phyloP scores from a whole-genome alignment of 768 basidiomycete species.

The Boletus sp. region DNA sequence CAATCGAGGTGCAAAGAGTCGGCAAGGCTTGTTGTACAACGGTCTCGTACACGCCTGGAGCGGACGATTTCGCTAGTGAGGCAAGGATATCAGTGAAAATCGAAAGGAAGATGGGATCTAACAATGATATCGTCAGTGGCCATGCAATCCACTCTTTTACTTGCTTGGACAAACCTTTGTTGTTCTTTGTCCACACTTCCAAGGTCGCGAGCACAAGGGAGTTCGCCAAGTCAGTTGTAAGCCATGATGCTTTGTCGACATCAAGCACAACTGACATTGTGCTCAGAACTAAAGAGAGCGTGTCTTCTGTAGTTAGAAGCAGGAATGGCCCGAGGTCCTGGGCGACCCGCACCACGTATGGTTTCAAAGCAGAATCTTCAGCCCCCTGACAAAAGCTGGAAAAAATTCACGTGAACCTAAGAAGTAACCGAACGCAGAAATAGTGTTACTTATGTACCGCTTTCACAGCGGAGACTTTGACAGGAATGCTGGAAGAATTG shows the following conservation, averaged over 20 bases:
- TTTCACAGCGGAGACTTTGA: conserved; percentile 93
- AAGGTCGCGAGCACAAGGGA: conserved; percentile 67
- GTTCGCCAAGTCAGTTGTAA: conserved; percentile 62
- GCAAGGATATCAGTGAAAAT: conserved; percentile 80
- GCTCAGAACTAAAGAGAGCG: conserved; percentile 84
- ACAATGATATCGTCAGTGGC: conserved; percentile 12
- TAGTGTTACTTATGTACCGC: conserved; percentile 82
- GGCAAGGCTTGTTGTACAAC: conserved; percentile 77
- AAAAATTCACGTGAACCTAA: conserved; percentile 8
- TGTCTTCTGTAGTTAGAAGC: conserved; percentile 78
- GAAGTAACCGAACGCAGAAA: background rate
- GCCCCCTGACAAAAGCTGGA: conserved; percentile 68
- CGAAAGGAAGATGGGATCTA: conserved; percentile 88
- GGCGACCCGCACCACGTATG: conserved; percentile 72
- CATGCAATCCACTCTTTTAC: background rate
- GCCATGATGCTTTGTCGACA: conserved; percentile 71
- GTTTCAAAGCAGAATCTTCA: conserved; percentile 52
- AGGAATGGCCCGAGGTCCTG: conserved; percentile 84
- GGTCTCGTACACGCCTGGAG: conserved; percentile 62
- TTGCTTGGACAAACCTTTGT: conserved; percentile 56
- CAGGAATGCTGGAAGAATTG: conserved; percentile 67
- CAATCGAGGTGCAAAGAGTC: conserved; percentile 63
- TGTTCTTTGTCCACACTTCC: conserved; percentile 84
- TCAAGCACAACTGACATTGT: conserved; percentile 78
- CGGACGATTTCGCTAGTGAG: conserved; percentile 61